phyloP scores from a whole-genome alignment of 2,329 filamentous ascomycete genomes.

The Stromatinia cepivora region DNA sequence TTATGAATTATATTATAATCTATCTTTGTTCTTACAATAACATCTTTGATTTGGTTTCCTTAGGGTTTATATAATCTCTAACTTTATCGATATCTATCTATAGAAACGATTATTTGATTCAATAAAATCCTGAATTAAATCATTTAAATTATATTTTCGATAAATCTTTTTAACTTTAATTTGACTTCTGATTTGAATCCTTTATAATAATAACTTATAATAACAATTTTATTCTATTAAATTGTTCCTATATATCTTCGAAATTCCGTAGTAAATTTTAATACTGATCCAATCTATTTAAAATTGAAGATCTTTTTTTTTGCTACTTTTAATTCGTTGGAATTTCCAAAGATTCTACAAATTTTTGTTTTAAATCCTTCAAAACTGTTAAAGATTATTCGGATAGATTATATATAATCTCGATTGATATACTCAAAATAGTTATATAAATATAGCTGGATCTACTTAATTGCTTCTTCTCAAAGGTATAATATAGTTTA shows the following conservation, averaged over 20 bases:
- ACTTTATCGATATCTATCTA: too few species aligned
- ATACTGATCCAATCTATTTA: background rate
- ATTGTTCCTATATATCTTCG: background rate
- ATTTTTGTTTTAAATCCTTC: background rate
- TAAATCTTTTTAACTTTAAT: too few species aligned
- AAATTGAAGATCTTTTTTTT: background rate
- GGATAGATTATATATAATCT: too few species aligned
- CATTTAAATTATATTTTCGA: too few species aligned
- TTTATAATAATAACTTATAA: background rate
- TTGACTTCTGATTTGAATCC: background rate
- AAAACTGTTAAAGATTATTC: background rate
- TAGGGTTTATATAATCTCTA: background rate
- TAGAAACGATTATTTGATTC: too few species aligned
- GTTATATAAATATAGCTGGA: background rate
- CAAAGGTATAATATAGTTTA: background rate
- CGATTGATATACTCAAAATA: too few species aligned
- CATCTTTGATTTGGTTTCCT: too few species aligned
- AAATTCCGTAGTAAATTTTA: background rate
- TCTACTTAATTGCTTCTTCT: background rate
- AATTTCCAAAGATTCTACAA: background rate
- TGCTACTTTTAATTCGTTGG: background rate
- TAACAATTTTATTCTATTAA: background rate
- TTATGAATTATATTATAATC: too few species aligned
- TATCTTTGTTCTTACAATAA: too few species aligned
- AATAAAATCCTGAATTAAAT: too few species aligned